Evolutionary conservation across 805 yeast species (phyloP).

Genomic region (Cyberlindnera bimundalis): DNA sequence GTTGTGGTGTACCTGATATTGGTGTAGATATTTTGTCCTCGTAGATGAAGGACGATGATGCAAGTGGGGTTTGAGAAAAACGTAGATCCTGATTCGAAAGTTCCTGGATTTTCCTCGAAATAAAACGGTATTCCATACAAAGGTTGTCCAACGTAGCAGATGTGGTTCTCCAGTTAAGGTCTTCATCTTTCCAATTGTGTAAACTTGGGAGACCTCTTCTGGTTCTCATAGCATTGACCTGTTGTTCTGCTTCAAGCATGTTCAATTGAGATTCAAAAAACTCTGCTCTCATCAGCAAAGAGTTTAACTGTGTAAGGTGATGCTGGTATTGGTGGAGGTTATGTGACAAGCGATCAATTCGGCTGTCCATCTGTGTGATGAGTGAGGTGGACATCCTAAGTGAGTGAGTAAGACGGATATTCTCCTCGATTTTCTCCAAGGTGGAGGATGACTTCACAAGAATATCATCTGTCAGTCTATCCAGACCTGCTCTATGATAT

Average conservation of each 20-base stretch:
- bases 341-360: conserved; percentile 19
- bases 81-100: conserved; percentile 8
- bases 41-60: conserved; percentile 1
- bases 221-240: conserved; percentile 13
- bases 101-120: conserved; percentile 24
- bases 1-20: conserved; percentile 1
- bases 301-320: conserved; percentile 28
- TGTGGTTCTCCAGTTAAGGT: conserved; percentile 41
- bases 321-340: conserved; percentile 29
- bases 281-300: conserved; percentile 28
- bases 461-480: conserved; percentile 22
- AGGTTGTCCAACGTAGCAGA: conserved; percentile 45
- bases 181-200: conserved; percentile 30
- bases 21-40: conserved; percentile 3
- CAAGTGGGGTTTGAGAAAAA: conserved; percentile 1
- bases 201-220: conserved; percentile 17
- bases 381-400: conserved; percentile 19
- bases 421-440: conserved; percentile 25
- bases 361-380: conserved; percentile 22
- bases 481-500: conserved; percentile 17
- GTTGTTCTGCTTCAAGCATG: conserved; percentile 25
- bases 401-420: conserved; percentile 21
- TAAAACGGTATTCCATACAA: conserved; percentile 37
- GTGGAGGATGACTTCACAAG: conserved; percentile 18
- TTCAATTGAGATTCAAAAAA: conserved; percentile 30